Base-by-base conservation (phyloP, 768 basidiomycete genomes). In the Dentipellis sp. region DNA sequence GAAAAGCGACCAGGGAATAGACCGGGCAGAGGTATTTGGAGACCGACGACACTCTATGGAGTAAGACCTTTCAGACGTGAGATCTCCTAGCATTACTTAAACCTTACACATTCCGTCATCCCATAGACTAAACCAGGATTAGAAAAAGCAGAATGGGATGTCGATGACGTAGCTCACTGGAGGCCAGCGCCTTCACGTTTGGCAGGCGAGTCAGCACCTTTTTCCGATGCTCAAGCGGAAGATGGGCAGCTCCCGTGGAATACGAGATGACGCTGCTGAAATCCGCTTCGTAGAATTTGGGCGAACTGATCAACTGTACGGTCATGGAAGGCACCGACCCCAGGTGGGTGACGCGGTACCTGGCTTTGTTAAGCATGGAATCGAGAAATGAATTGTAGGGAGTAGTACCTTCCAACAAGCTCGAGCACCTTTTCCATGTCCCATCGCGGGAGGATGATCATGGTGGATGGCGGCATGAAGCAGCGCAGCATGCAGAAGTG, bases 361-460 rank as follows among this genome's bases (percentile, higher is more conserved):
- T 53, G 50, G 23, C 12, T 12, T 17, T 40, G 23, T 3, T 19
- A 14, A 6, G 40, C 48, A 34, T n/a, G n/a, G 66, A 14, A 72
- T 55, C 19, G 16, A 29, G 21, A 50, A n/a, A 23, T 35, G 19
- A 29, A 29, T 29, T 29, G 22, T 4, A 23, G 14, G 36, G 34
- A 52, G 54, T 10, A 47, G 16, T 66, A 86, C 88, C 78, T 84
- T 1, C 81, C 73, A 22, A 91, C 81, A 14, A 71, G 63, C 36
- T 77, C 69, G 0, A 88, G 65, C 12, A 75, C 79, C 0, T 69
- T 56, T 6, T 83, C 71, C 35, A 76, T 66, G 56, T 82, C 75
- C 86, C 87, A 91, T 54, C 72, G 74, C 0, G 79, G 73, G n/a
- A 88, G 65, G 45, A 88, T 66, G 11, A 88, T 67, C 2, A 75